Evolutionary conservation across 2,329 filamentous ascomycete species (phyloP).

Genomic region (Neodidymelliopsis sp.): DNA sequence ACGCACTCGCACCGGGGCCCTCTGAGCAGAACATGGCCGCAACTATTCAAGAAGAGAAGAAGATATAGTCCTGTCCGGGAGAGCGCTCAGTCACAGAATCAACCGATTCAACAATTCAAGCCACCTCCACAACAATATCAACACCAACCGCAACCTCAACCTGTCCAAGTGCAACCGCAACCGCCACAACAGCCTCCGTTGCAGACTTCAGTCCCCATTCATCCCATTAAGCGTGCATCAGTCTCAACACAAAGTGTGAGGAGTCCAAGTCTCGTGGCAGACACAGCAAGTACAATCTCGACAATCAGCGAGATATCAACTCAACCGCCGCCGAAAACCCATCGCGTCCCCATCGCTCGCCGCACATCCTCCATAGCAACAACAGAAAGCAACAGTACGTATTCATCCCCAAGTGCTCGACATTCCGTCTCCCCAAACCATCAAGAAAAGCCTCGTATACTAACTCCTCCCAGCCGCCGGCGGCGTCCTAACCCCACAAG

Average conservation of each 20-base stretch:
- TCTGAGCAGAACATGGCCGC: slow-evolving; percentile 40
- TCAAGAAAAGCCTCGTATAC: neutral
- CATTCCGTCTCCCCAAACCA: neutral
- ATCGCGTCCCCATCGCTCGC: slow-evolving; percentile 31
- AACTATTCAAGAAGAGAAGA: slow-evolving; percentile 42
- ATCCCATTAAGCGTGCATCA: slow-evolving; percentile 25
- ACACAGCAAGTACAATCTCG: slow-evolving; percentile 35
- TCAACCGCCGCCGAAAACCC: slow-evolving; percentile 28
- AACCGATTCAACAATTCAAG: slow-evolving; percentile 17
- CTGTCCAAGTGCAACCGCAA: slow-evolving; percentile 12
- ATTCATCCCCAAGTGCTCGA: neutral
- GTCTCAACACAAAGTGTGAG: slow-evolving; percentile 22
- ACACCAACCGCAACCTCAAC: neutral
- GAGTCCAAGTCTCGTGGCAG: slow-evolving; percentile 29
- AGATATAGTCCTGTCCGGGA: slow-evolving; percentile 41
- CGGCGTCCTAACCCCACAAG: slow-evolving; percentile 36
- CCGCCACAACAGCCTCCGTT: slow-evolving; percentile 11
- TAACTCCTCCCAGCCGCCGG: slow-evolving; percentile 26
- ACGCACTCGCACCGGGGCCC: slow-evolving; percentile 35
- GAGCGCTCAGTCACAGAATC: slow-evolving; percentile 31
- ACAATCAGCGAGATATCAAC: slow-evolving; percentile 36
- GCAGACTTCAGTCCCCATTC: slow-evolving; percentile 24
- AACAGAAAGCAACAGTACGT: slow-evolving; percentile 34
- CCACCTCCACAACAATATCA: slow-evolving; percentile 4
- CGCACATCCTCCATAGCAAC: slow-evolving; percentile 29